These are phyloP conservation scores for Pistacia atlantica DNA, from an alignment of 345 rosid genomes.

Conservation along the genomic window DNA sequence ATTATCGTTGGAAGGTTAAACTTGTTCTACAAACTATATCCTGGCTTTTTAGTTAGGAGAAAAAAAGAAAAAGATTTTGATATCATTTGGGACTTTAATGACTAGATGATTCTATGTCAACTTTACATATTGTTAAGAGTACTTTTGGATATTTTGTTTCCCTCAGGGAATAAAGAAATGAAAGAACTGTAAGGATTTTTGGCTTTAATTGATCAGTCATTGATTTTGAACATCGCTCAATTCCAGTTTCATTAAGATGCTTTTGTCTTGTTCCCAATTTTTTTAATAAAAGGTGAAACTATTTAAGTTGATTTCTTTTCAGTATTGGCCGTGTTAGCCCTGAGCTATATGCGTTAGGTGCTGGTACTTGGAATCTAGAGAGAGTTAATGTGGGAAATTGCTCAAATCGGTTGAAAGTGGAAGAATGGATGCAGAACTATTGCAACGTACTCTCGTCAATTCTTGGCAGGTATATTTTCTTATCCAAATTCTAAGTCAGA, in stretches of 20 bases:
- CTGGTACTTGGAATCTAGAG: conserved; percentile 58
- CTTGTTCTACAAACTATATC: neutral
- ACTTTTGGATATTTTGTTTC: neutral
- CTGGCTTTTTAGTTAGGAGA: too few species aligned
- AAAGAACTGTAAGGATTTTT: neutral
- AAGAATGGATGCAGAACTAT: conserved; percentile 66
- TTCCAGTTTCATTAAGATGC: neutral
- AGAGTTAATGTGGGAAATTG: conserved; percentile 16
- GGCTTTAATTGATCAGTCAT: neutral
- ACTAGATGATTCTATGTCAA: neutral
- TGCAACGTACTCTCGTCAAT: conserved; percentile 68
- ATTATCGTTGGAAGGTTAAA: too few species aligned
- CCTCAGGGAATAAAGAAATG: neutral
- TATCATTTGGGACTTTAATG: neutral
- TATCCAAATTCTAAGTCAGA: neutral
- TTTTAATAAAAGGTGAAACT: neutral
- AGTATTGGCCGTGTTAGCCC: conserved; percentile 94
- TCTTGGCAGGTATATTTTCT: conserved; percentile 82
- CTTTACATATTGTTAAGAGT: neutral
- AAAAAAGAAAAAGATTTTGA: neutral
- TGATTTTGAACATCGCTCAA: neutral
- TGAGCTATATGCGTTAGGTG: conserved; percentile 84
- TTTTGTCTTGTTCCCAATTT: neutral
- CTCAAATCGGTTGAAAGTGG: conserved; percentile 32
- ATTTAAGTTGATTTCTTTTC: conserved; percentile 24